phyloP scores from a whole-genome alignment of 1,284 basidiomycete species.

The Puccinia novopanici region DNA sequence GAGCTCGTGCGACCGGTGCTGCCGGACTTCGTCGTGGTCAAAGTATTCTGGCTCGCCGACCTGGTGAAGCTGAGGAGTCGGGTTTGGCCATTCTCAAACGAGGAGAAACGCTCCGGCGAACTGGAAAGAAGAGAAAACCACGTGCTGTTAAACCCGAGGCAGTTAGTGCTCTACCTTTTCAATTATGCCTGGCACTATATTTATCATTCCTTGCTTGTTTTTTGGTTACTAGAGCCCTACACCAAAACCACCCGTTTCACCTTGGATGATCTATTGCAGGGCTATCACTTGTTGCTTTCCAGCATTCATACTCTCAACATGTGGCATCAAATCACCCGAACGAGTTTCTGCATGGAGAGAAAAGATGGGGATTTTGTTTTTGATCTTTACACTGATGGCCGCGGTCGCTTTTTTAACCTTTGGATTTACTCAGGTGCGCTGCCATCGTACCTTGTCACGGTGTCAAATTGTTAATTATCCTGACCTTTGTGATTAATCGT shows the following conservation, averaged over 20 bases:
- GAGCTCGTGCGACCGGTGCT: conserved; percentile 26
- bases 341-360: conserved; percentile 96
- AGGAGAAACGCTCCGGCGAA: conserved; percentile 68
- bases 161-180: conserved; percentile 37
- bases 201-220: neutral
- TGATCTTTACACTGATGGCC: conserved; percentile 82
- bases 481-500: neutral
- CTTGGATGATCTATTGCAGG: conserved; percentile 96
- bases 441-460: neutral
- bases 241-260: conserved; percentile 76
- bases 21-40: conserved; percentile 74
- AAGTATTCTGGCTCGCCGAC: conserved; percentile 79
- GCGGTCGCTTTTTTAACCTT: conserved; percentile 97
- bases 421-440: conserved; percentile 78
- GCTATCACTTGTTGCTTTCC: conserved; percentile 83
- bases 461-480: neutral
- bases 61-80: conserved; percentile 72
- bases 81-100: conserved; percentile 83
- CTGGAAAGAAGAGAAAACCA: conserved; percentile 65
- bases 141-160: conserved; percentile 60
- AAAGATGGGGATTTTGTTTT: conserved; percentile 88
- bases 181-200: neutral
- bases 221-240: neutral
- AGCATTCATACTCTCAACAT: conserved; percentile 68
- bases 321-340: conserved; percentile 67